A percentile compares a stretch with the other conserved stretches of the same genome.
Conservation (phyloP, 1,284 basidiomycete species). For the Earliella scabrosa region DNA sequence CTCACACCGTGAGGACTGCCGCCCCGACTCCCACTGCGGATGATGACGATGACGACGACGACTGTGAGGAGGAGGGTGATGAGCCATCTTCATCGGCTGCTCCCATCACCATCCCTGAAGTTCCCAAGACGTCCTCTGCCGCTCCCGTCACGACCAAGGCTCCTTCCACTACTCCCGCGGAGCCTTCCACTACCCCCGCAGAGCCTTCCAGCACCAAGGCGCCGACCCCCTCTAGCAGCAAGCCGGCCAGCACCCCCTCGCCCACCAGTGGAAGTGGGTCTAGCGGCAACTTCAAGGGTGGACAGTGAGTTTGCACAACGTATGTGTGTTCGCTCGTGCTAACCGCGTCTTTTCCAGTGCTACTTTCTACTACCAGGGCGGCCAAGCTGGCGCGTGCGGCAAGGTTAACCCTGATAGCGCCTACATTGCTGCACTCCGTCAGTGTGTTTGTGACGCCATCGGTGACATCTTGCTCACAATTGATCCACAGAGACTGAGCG, state of each 20-base stretch:
- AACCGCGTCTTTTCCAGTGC: constrained; percentile 19
- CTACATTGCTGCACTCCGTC: constrained; percentile 71
- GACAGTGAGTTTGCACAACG: constrained; percentile 47
- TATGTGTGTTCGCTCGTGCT: constrained; percentile 3
- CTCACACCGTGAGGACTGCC: constrained; percentile 21
- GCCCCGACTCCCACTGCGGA: constrained; percentile 19
- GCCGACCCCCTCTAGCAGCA: constrained; percentile 14
- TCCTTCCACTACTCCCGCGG: constrained; percentile 15
- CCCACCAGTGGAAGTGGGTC: constrained; percentile 15
- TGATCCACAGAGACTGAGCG: constrained; percentile 43
- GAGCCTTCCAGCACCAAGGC: constrained; percentile 18
- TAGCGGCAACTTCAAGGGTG: constrained; percentile 37
- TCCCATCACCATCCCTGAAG: constrained; percentile 8
- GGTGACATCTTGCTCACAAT: not conserved
- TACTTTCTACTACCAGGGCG: constrained; percentile 58
- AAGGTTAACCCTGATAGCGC: constrained; percentile 65
- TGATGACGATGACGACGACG: constrained; percentile 17
- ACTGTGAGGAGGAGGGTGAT: constrained; percentile 21
- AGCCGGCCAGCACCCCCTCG: constrained; percentile 28
- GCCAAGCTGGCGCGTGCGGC: constrained; percentile 78
- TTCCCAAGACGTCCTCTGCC: not conserved
- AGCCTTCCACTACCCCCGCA: constrained; percentile 2
- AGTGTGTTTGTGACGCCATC: constrained; percentile 26
- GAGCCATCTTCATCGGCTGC: constrained; percentile 14
- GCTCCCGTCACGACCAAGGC: constrained; percentile 19